Evolutionary conservation across 345 rosid species (phyloP).

Genomic region (Noccaea caerulescens): DNA sequence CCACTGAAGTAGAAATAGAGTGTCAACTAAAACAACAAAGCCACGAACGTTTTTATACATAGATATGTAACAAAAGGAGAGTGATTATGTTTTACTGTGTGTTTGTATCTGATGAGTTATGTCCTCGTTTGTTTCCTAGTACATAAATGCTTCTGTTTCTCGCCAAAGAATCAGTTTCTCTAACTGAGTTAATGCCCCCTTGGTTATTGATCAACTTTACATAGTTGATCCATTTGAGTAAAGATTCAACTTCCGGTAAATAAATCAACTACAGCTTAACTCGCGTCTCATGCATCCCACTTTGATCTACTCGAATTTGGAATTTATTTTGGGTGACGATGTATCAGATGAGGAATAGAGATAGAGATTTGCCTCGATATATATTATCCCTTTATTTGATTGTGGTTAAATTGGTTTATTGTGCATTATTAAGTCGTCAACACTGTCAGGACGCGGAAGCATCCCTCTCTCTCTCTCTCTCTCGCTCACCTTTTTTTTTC

Average conservation of each 20-base stretch:
- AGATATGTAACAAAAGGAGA: conserved; percentile 22
- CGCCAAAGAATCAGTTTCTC: conserved; percentile 6
- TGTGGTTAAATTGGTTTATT: conserved; percentile 26
- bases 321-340: background rate
- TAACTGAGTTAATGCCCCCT: background rate
- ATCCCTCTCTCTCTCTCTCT: conserved; percentile 18
- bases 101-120: conserved; percentile 30
- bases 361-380: conserved; percentile 8
- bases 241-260: no score
- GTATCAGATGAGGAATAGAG: background rate
- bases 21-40: conserved; percentile 19
- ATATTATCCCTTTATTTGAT: background rate
- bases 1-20: conserved; percentile 18
- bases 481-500: background rate
- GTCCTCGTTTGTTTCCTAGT: conserved; percentile 19
- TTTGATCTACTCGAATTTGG: background rate
- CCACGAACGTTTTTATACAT: conserved; percentile 13
- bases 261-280: background rate
- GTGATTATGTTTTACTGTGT: conserved; percentile 29
- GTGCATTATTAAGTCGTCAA: conserved; percentile 28
- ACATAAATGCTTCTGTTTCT: conserved; percentile 12
- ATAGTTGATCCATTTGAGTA: no score
- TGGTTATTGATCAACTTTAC: background rate
- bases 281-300: background rate
- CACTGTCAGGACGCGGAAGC: conserved; percentile 34